Conservation (phyloP, 495 filamentous ascomycete species). For the Lasiosphaeriaceae sp. region DNA sequence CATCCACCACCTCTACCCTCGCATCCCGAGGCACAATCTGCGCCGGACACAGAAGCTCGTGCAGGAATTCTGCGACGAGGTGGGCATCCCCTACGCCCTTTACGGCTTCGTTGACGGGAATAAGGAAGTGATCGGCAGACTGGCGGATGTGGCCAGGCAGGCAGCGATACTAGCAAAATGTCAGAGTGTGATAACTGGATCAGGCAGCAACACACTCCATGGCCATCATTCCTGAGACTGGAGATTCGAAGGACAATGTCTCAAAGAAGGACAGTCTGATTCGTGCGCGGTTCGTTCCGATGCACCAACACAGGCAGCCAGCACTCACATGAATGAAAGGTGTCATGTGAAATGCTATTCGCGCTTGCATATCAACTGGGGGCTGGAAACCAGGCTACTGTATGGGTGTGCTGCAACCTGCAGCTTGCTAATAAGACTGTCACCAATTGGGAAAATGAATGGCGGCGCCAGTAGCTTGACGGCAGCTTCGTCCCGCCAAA, state of each 20-base stretch:
- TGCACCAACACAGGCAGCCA: no score
- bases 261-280: no score
- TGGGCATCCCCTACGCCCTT: conserved; percentile 87
- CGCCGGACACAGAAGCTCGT: conserved; percentile 77
- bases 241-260: not conserved
- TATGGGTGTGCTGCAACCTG: no score
- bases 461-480: no score
- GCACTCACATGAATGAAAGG: no score
- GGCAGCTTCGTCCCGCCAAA: no score
- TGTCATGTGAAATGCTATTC: no score
- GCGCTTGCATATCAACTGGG: no score
- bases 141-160: conserved; percentile 85
- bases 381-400: no score
- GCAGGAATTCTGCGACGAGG: conserved; percentile 84
- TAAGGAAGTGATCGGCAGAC: conserved; percentile 74
- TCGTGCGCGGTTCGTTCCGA: no score
- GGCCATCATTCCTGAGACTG: conserved; percentile 13
- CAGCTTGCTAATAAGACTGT: no score
- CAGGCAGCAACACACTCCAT: conserved; percentile 30
- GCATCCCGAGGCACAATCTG: conserved; percentile 94
- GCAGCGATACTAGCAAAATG: conserved; percentile 85
- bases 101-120: conserved; percentile 95
- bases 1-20: conserved; percentile 89
- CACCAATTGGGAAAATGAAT: no score
- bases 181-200: conserved; percentile 52